These are phyloP conservation scores for Aristolochia californica DNA, from an alignment of 164 flowering plant genomes.

Conservation along the genomic window DNA sequence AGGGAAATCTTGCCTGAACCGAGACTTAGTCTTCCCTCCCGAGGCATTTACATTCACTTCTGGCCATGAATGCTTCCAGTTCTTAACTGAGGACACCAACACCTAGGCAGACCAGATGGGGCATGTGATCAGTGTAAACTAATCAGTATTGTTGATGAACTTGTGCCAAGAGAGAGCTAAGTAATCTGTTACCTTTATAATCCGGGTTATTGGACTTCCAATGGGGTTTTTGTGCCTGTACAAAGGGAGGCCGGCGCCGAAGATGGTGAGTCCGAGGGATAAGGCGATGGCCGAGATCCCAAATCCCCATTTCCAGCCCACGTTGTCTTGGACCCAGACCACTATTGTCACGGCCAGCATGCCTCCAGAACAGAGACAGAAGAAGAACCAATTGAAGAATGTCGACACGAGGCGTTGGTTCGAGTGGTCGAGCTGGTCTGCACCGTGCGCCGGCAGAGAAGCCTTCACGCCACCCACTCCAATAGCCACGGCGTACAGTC, in stretches of 20 bases:
- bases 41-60: not conserved
- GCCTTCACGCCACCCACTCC: conserved; percentile 93
- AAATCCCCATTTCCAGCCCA: conserved; percentile 85
- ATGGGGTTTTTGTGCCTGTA: conserved; percentile 59
- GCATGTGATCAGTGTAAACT: not conserved
- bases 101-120: not conserved
- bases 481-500: conserved; percentile 57
- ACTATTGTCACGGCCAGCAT: conserved; percentile 70
- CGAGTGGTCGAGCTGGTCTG: conserved; percentile 64
- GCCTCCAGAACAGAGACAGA: conserved; percentile 66
- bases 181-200: conserved; percentile 2
- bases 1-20: conserved; percentile 14
- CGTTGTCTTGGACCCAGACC: conserved; percentile 86
- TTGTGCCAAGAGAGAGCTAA: no score
- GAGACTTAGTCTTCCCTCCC: conserved; percentile 2
- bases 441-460: conserved; percentile 69
- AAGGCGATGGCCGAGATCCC: conserved; percentile 50
- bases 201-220: conserved; percentile 68
- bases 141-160: not conserved
- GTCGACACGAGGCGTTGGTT: conserved; percentile 58
- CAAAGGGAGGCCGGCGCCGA: conserved; percentile 49
- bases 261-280: conserved; percentile 46
- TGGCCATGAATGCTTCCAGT: not conserved
- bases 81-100: not conserved
- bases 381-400: conserved; percentile 73